Base-by-base conservation (phyloP, 345 rosid species). In the Barbarea vulgaris region DNA sequence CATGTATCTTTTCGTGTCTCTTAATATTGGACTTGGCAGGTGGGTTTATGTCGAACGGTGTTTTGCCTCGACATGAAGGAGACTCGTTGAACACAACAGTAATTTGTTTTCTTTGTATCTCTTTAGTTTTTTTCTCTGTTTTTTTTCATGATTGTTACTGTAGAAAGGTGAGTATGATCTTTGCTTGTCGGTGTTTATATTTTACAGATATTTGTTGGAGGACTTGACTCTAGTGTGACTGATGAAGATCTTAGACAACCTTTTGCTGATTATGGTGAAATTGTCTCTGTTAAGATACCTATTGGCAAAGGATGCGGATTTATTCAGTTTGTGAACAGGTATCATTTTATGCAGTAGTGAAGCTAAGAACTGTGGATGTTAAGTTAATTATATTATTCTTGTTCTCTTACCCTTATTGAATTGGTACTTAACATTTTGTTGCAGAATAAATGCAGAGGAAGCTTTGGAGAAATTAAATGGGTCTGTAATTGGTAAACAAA, bases 231-330 rank as follows among this genome's bases (percentile, higher is more conserved):
- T 62, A 79, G 77, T 74, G 97, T 91, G 51, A 87, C 80, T 30
- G 98, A 93, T 67, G 98, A 89, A 76, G 97, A 89, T 77, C 91
- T 93, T 24, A 84, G 88, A 76, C 90, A 89, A 65, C 87, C 91
- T 64, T 93, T 93, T 73, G 81, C 86, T 42, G 85, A 70, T 42
- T 86, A 74, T 76, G 98, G 98, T 73, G 97, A 93, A 82, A 87
- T 94, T 80, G 87, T 86, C n/a, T 91, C 93, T 7, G 92, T 94
- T 39, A 91, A 94, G 81, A 94, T 94, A 77, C 98, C 97, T 44
- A 60, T 76, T 51, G 93, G 96, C 53, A 94, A 89, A 81, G 97
- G 97, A 81, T 94, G 98, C 69, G 97, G 97, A 3, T 94, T 94
- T 78, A 88, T 94, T 69, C 98, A 94, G 82, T 93, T 89, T 79